Base-by-base conservation (phyloP, 148 eudicot species). In the Agrostemma githago region DNA sequence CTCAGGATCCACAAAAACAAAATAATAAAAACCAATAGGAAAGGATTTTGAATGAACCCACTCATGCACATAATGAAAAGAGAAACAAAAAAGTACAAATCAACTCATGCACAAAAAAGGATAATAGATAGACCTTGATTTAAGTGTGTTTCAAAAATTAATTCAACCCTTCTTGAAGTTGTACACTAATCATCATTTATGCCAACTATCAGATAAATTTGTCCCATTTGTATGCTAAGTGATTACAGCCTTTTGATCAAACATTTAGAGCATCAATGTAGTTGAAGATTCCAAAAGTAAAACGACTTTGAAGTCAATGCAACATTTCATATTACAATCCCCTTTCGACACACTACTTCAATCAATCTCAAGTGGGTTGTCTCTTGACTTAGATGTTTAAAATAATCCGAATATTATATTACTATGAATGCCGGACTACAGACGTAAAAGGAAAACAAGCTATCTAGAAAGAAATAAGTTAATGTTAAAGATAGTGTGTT, bases 41-140 rank as follows among this genome's bases (percentile, higher is more conserved):
- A 26, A 11, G 41, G 15, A 14, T 15, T 14, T 8, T 43, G 34
- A 42, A 41, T 41, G 26, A 66, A 66, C 34, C 51, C 16, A 12
- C 44, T 63, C 41, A 34, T 8, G 67, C 43, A 26, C 11, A 61
- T 2, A 26, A 34, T 1, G 15, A 5, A 34, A 63, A 11, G 10
- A 37, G 9, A 38, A 37, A 37, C 15, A 38, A 63, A 9, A 63
- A 10, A 1, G 17, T 2, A 38, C 9, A 19, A 19, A 17, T 8
- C 53, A 39, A 65, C 53, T 4, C 16, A 41, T 16, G 1, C 53
- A 41, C 12, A 6, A 15, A 65, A 0, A 14, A 17, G 38, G 40
- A 62, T 43, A 62, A 9, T 62, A n/a, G 66, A 62, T 34, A 62
- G 61, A 57, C 15, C 5, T 26, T 62, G 41, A 62, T 62, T 62